A percentile compares a stretch with the other conserved stretches of the same genome.
Evolutionary conservation across 768 basidiomycete genomes (phyloP).

Genomic region (Boletus pseudo-olivaceus): DNA sequence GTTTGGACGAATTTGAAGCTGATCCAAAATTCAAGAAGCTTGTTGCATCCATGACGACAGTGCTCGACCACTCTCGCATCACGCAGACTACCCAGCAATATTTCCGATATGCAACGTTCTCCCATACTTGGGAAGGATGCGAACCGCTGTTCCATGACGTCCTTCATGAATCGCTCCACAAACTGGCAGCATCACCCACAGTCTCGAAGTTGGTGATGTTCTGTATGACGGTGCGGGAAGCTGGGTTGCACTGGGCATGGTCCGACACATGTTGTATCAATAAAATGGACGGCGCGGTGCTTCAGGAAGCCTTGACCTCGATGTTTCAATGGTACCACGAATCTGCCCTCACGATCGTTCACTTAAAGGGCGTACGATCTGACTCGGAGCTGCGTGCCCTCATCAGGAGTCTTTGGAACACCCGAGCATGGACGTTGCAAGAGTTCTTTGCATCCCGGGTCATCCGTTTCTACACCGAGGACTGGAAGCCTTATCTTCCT

Average conservation of each 20-base stretch:
- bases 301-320: neutral
- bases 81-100: neutral
- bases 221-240: neutral
- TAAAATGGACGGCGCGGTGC: neutral
- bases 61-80: neutral
- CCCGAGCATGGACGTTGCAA: too few relatives aligned
- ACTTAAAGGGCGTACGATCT: too few relatives aligned
- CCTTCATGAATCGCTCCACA: neutral
- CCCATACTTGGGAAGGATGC: neutral
- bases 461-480: neutral
- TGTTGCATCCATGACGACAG: neutral
- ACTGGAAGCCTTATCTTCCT: neutral
- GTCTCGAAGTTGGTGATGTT: neutral
- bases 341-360: too few relatives aligned
- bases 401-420: too few relatives aligned
- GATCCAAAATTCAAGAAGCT: neutral
- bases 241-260: neutral
- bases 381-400: too few relatives aligned
- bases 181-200: neutral
- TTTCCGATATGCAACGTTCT: neutral
- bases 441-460: too few relatives aligned
- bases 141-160: neutral
- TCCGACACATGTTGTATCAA: neutral
- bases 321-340: too few relatives aligned
- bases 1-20: neutral